A percentile compares a stretch with the other conserved stretches of the same genome.
Conservation (phyloP, 2,329 filamentous ascomycete genomes). For the Aspergillus unguis region DNA sequence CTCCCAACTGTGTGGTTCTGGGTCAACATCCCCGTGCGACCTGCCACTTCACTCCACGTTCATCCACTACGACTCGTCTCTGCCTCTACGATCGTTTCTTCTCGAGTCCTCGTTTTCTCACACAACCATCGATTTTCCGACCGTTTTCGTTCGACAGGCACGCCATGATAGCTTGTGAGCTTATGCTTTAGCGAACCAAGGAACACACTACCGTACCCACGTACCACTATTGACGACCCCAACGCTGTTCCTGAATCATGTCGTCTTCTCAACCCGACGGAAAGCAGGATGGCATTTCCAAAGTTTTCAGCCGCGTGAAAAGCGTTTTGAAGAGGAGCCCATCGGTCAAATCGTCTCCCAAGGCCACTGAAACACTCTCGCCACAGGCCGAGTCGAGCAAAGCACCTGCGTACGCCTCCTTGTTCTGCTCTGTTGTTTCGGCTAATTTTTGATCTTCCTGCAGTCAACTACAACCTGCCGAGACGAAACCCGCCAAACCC, state of each 20-base stretch:
- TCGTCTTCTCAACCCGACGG: constrained; percentile 22
- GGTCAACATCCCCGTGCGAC: constrained; percentile 17
- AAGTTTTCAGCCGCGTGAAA: constrained; percentile 40
- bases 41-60: constrained; percentile 7
- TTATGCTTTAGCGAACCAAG: no score
- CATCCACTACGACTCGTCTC: neutral
- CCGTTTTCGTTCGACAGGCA: no score
- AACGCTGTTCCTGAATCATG: constrained; percentile 18
- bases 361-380: neutral
- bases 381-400: constrained; percentile 9
- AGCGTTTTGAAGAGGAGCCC: constrained; percentile 34
- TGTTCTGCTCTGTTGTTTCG: neutral
- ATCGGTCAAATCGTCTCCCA: constrained; percentile 21
- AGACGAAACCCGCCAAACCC: constrained; percentile 6
- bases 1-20: constrained; percentile 26
- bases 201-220: neutral
- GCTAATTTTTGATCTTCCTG: neutral
- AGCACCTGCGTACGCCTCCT: constrained; percentile 9
- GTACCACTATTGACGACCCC: neutral
- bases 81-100: neutral
- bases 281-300: constrained; percentile 35
- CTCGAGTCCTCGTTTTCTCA: no score
- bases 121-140: no score
- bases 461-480: neutral
- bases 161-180: no score